A percentile compares a stretch with the other conserved stretches of the same genome.
phyloP scores from a whole-genome alignment of 1,139 yeast species.

The Saccharomyces hybrid region DNA sequence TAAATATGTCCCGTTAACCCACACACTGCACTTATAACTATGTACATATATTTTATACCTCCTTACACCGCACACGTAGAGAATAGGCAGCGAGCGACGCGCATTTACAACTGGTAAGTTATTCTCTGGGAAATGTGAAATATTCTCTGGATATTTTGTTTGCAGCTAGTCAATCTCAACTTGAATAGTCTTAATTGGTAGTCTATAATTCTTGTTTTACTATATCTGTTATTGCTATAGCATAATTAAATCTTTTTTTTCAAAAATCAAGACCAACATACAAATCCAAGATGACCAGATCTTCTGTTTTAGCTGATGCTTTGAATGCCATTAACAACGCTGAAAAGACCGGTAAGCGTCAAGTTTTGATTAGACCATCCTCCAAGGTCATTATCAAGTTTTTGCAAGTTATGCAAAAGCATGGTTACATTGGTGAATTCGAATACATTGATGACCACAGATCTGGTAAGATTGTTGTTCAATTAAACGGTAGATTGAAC shows the following conservation, averaged over 20 bases:
- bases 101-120: background rate
- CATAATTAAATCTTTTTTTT: background rate
- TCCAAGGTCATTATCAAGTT: conserved; percentile 97
- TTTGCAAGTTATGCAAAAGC: conserved; percentile 95
- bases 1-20: too few species aligned
- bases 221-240: too few species aligned
- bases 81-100: background rate
- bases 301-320: conserved; percentile 99
- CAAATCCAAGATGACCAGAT: conserved; percentile 66
- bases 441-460: conserved; percentile 99
- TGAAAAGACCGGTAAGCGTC: conserved; percentile 99
- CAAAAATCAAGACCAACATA: background rate
- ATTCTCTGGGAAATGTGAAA: background rate
- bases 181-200: background rate
- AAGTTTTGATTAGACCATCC: conserved; percentile 96
- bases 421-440: conserved; percentile 98
- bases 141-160: background rate
- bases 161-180: background rate
- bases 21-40: too few species aligned
- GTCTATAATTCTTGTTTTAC: background rate
- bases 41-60: background rate
- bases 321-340: conserved; percentile 98
- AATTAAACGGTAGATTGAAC: conserved; percentile 95
- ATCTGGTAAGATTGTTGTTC: conserved; percentile 95
- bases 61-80: background rate